Evolutionary conservation across 2,329 filamentous ascomycete genomes (phyloP).

Genomic region (Dactylonectria estremocensis): DNA sequence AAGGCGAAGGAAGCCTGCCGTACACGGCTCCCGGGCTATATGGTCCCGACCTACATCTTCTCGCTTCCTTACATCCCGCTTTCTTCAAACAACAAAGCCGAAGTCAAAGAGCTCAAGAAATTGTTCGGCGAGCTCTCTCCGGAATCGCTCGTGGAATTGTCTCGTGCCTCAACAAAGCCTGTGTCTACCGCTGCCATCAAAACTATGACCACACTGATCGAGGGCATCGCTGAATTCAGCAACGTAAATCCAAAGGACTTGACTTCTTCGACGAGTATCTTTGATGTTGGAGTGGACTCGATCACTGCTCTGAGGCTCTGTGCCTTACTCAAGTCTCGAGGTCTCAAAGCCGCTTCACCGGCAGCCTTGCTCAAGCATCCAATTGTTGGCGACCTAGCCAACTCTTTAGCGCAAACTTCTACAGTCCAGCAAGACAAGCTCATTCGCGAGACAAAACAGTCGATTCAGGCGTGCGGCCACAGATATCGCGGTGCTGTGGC

Average conservation of each 20-base stretch:
- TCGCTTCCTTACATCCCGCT: constrained; percentile 81
- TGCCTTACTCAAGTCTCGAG: constrained; percentile 72
- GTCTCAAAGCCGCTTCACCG: constrained; percentile 73
- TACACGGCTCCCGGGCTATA: constrained; percentile 82
- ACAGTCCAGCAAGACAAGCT: constrained; percentile 36
- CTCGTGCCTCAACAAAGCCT: constrained; percentile 49
- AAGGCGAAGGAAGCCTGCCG: constrained; percentile 75
- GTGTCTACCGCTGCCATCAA: constrained; percentile 51
- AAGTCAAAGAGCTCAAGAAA: constrained; percentile 77
- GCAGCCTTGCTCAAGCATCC: constrained; percentile 78
- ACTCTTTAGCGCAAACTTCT: constrained; percentile 48
- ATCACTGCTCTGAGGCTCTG: constrained; percentile 85
- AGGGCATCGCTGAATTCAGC: constrained; percentile 69
- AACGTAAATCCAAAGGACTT: constrained; percentile 61
- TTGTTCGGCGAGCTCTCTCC: constrained; percentile 76
- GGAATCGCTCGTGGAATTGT: constrained; percentile 73
- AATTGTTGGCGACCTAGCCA: constrained; percentile 63
- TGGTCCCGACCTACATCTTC: constrained; percentile 91
- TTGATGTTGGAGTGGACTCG: constrained; percentile 90
- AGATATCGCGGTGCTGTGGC: constrained; percentile 69
- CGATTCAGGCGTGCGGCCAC: constrained; percentile 75
- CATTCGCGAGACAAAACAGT: constrained; percentile 69
- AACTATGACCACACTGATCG: constrained; percentile 64
- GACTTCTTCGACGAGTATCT: constrained; percentile 76
- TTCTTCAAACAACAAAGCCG: constrained; percentile 91